phyloP scores from a whole-genome alignment of 2,329 filamentous ascomycete genomes.

The Talaromyces verruculosus region DNA sequence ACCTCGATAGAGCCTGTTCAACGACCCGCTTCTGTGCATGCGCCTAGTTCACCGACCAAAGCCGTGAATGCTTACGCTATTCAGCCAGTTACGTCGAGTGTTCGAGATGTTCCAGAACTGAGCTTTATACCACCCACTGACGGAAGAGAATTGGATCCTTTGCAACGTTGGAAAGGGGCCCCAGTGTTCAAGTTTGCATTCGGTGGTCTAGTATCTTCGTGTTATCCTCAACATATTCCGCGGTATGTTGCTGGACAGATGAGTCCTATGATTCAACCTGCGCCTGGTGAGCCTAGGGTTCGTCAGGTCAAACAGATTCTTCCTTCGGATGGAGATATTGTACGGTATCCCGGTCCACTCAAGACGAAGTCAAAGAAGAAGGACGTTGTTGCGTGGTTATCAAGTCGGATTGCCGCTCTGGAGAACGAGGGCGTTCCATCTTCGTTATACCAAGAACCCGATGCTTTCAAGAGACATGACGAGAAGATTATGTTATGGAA shows the following conservation, averaged over 20 bases:
- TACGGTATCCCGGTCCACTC: conserved; percentile 85
- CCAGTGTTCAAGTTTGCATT: conserved; percentile 87
- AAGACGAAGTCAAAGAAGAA: conserved; percentile 94
- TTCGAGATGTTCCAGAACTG: conserved; percentile 50
- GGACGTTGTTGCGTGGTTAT: conserved; percentile 79
- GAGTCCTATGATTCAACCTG: conserved; percentile 75
- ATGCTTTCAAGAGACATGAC: conserved; percentile 64
- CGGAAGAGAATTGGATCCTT: conserved; percentile 64
- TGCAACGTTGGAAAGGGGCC: conserved; percentile 86
- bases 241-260: conserved; percentile 75
- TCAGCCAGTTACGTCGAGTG: conserved; percentile 34
- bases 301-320: conserved; percentile 71
- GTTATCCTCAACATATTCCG: conserved; percentile 84
- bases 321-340: conserved; percentile 68
- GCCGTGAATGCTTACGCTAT: conserved; percentile 39
- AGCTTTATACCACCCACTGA: conserved; percentile 58
- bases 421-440: conserved; percentile 56
- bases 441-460: conserved; percentile 50
- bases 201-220: conserved; percentile 76
- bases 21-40: conserved; percentile 57
- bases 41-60: conserved; percentile 44
- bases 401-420: conserved; percentile 69
- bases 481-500: conserved; percentile 88
- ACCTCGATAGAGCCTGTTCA: conserved; percentile 49
- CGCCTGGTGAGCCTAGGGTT: conserved; percentile 78